These are phyloP conservation scores for Phytophthora pisi DNA, from an alignment of 352 stramenopile species.

Conservation along the genomic window DNA sequence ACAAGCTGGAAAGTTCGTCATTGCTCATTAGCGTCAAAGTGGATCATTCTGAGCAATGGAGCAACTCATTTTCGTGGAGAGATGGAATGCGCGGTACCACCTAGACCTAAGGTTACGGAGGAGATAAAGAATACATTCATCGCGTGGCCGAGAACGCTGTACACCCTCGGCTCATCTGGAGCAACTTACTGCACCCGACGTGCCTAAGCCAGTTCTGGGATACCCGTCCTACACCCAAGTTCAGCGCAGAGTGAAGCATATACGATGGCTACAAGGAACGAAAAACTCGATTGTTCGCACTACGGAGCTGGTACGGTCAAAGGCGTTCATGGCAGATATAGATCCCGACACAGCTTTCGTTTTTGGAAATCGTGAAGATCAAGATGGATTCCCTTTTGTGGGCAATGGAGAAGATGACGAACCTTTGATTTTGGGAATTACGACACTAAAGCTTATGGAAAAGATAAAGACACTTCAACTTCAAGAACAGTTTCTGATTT, in stretches of 20 bases:
- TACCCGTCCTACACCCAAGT: too few species aligned
- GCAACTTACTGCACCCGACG: not conserved
- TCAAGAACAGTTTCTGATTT: too few species aligned
- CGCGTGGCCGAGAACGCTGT: not conserved
- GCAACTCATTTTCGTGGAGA: not conserved
- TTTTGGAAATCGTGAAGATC: too few species aligned
- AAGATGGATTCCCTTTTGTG: too few species aligned
- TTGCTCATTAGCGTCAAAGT: not conserved
- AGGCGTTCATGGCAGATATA: not conserved
- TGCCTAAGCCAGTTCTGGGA: too few species aligned
- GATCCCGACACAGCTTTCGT: not conserved
- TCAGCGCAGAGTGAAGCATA: not conserved
- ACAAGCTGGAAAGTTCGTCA: not conserved
- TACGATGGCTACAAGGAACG: not conserved
- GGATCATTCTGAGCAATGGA: not conserved
- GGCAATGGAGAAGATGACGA: too few species aligned
- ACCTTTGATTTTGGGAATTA: too few species aligned
- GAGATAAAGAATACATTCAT: not conserved
- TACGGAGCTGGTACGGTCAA: not conserved
- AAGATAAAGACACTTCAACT: too few species aligned
- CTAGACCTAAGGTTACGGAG: not conserved
- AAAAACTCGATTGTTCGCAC: constrained; percentile 1
- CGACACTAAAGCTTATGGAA: too few species aligned
- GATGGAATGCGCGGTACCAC: not conserved
- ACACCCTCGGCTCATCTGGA: not conserved